phyloP scores from a whole-genome alignment of 176 grass and related monocot genomes.

The Typha latifolia region DNA sequence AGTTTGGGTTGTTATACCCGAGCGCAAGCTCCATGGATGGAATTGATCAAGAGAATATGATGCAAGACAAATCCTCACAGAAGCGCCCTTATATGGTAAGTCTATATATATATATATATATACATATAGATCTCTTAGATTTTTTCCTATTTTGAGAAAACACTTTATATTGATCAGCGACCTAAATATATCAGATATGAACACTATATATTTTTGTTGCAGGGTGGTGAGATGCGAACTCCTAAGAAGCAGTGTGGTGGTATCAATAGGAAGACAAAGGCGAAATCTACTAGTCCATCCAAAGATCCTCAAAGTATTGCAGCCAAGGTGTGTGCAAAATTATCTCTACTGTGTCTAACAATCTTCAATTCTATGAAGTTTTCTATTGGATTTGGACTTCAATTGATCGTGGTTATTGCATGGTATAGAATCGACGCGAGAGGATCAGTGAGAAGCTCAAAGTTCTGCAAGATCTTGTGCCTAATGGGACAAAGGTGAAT shows the following conservation, averaged over 20 bases:
- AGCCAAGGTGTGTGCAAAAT: slow-evolving; percentile 46
- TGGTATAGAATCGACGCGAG: slow-evolving; percentile 61
- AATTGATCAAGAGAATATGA: slow-evolving; percentile 14
- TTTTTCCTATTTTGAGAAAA: background rate
- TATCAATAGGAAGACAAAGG: slow-evolving; percentile 40
- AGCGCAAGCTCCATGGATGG: slow-evolving; percentile 23
- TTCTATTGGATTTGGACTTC: background rate
- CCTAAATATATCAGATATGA: no score
- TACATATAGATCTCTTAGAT: background rate
- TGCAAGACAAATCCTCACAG: slow-evolving; percentile 24
- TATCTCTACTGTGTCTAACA: background rate
- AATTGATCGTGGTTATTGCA: background rate
- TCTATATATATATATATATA: background rate
- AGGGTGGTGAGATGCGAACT: slow-evolving; percentile 26
- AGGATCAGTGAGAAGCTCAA: slow-evolving; percentile 74
- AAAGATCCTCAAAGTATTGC: slow-evolving; percentile 58
- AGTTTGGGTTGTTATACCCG: slow-evolving; percentile 28
- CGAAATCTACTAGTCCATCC: slow-evolving; percentile 23
- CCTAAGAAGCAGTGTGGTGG: slow-evolving; percentile 67
- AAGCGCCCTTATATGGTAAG: slow-evolving; percentile 36
- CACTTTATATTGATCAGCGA: background rate
- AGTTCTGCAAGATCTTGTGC: slow-evolving; percentile 86
- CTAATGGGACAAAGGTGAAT: slow-evolving; percentile 65
- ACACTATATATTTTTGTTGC: slow-evolving; percentile 2
- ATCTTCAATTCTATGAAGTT: background rate